A percentile compares a stretch with the other conserved stretches of the same genome.
These are phyloP conservation scores for Apiospora marii DNA, from an alignment of 2,329 filamentous ascomycete genomes.

Conservation along the genomic window DNA sequence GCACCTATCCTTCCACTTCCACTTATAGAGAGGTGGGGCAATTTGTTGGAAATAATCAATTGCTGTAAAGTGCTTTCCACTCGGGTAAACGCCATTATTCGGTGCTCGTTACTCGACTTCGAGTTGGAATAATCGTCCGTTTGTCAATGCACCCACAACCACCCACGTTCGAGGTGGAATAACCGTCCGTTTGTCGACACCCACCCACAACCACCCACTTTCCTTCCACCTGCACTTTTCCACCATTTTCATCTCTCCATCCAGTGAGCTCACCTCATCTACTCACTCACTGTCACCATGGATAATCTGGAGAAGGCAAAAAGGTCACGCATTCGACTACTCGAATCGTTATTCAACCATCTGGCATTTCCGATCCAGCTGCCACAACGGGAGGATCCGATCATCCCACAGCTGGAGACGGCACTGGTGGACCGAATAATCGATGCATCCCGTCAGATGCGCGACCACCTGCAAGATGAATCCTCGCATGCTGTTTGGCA, in stretches of 20 bases:
- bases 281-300: neutral
- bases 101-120: no score
- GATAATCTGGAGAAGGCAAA: neutral
- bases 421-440: constrained; percentile 10
- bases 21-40: no score
- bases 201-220: neutral
- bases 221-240: neutral
- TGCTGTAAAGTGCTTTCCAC: no score
- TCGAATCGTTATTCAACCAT: constrained; percentile 33
- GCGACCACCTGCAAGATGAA: neutral
- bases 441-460: neutral
- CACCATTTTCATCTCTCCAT: neutral
- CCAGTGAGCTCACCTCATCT: neutral
- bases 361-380: constrained; percentile 34
- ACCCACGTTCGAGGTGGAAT: neutral
- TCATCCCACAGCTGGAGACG: constrained; percentile 29
- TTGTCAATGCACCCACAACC: neutral
- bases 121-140: neutral
- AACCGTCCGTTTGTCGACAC: neutral
- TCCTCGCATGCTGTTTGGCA: constrained; percentile 27
- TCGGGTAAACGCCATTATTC: neutral
- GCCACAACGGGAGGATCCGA: constrained; percentile 30
- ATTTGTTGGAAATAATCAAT: no score
- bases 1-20: no score
- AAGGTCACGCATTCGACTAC: neutral